Base-by-base conservation (phyloP, 1,284 basidiomycete genomes). In the Cystobasidium slooffiae region DNA sequence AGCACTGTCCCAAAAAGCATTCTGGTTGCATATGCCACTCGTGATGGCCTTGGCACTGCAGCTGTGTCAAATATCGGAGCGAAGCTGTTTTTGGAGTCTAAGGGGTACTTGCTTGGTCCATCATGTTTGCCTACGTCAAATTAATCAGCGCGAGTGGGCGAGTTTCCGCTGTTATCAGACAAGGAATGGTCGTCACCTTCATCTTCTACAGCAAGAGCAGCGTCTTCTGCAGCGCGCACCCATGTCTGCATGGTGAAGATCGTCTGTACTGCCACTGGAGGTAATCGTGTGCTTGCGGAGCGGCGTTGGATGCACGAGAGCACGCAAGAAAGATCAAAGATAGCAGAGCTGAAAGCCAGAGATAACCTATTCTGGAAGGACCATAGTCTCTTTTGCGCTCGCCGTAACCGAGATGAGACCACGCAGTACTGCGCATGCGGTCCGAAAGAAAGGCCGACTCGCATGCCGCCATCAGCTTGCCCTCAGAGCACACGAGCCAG, bases 61-160 rank as follows among this genome's bases (percentile, higher is more conserved):
- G 31, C 43, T 8, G 10, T 58, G 31, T n/a, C 37, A 58, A 41
- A 7, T 18, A 6, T 8, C 46, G 46, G 18, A 47, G 18, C 10
- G 43, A 18, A 18, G 4, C 7, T 41, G n/a, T 58, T 58, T 39
- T 58, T 58, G 37, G 47, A 20, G 22, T 47, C 61, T 47, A 44
- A 44, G 47, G 61, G 43, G 24, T 63, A 63, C 61, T 63, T 24
- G 43, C 61, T 63, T 49, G 61, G 61, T 44, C 61, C 61, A 41
- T 46, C n/a, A n/a, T n/a, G n/a, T n/a, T n/a, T 39, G 52, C 9
- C 8, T 6, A 16, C n/a, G 44, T 63, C 6, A n/a, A 44, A 44
- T n/a, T 39, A 47, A n/a, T 39, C 56, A 7, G 56, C 18, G n/a
- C 20, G 61, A 47, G 61, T 63, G n/a, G 3, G 61, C n/a, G 61